Base-by-base conservation (phyloP, 73 alveolate species). In the Stentor roeselii region DNA sequence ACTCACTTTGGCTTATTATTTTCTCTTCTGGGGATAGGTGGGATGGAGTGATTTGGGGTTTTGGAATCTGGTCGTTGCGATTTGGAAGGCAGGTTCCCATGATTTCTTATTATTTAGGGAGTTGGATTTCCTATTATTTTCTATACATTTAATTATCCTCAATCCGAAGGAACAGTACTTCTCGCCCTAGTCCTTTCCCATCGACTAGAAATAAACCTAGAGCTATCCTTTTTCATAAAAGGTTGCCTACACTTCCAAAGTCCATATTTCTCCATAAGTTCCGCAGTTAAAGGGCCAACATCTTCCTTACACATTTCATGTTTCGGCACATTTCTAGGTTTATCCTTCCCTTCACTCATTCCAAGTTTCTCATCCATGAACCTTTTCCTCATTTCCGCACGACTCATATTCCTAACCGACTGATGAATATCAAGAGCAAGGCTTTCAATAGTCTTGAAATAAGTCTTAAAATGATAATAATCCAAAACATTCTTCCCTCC, bases 21-120 rank as follows among this genome's bases (percentile, higher is more conserved):
- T 67, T 67, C 34, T 67, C 80, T 67, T 67, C 50, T 67, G 67
- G 67, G 21, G 67, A 50, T 21, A 50, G 21, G n/a, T n/a, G n/a
- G n/a, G n/a, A n/a, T n/a, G n/a, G n/a, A n/a, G n/a, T n/a, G n/a
- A n/a, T n/a, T n/a, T n/a, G n/a, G n/a, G n/a, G n/a, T 50, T 11
- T 11, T 11, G 67, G 67, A 50, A 21, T 21, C 21, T 50, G 30
- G 6, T 50, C 67, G 6, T 50, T 21, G 6, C 67, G 67, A 11
- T 50, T 50, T 11, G 67, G 67, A 11, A 21, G 30, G 21, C 67
- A 50, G 21, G 67, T 21, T 50, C 67, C 67, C 67, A 50, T 50
- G 6, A 11, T 50, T 50, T 50, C 6, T 50, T 50, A 50, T 50
- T n/a, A n/a, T n/a, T n/a, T n/a, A n/a, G n/a, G n/a, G n/a, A n/a